Evolutionary conservation across 2,329 filamentous ascomycete species (phyloP).

Genomic region (Colletotrichum nymphaeae): DNA sequence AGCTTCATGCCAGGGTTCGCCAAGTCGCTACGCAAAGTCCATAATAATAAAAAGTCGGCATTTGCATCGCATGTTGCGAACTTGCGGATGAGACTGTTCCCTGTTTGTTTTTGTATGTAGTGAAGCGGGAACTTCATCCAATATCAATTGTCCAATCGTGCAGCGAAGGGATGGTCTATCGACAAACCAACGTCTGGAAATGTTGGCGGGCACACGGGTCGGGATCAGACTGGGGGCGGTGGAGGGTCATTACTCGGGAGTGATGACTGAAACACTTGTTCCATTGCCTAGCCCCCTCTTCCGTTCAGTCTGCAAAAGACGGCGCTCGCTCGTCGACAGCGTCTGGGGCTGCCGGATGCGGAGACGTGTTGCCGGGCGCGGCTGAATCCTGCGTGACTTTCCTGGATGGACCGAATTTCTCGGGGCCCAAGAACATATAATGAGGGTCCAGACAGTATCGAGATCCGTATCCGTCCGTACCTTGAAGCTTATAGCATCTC

Average conservation of each 20-base stretch:
- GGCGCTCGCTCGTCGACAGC: constrained; percentile 10
- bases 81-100: background rate
- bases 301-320: background rate
- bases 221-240: background rate
- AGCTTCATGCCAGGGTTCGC: background rate
- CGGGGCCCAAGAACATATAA: constrained; percentile 21
- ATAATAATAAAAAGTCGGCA: background rate
- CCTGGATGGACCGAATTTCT: constrained; percentile 10
- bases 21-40: background rate
- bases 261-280: constrained; percentile 28
- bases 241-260: constrained; percentile 28
- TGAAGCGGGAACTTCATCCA: background rate
- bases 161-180: background rate
- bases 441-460: constrained; percentile 13
- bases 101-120: background rate
- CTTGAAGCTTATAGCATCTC: background rate
- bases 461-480: background rate
- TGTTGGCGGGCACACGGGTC: background rate
- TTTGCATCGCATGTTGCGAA: background rate
- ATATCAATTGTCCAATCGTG: background rate
- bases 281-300: constrained; percentile 9
- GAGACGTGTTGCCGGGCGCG: constrained; percentile 26
- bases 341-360: constrained; percentile 31
- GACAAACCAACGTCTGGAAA: background rate
- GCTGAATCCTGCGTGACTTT: constrained; percentile 24